Base-by-base conservation (phyloP, 1,284 basidiomycete genomes). In the Ganoderma meredithae region DNA sequence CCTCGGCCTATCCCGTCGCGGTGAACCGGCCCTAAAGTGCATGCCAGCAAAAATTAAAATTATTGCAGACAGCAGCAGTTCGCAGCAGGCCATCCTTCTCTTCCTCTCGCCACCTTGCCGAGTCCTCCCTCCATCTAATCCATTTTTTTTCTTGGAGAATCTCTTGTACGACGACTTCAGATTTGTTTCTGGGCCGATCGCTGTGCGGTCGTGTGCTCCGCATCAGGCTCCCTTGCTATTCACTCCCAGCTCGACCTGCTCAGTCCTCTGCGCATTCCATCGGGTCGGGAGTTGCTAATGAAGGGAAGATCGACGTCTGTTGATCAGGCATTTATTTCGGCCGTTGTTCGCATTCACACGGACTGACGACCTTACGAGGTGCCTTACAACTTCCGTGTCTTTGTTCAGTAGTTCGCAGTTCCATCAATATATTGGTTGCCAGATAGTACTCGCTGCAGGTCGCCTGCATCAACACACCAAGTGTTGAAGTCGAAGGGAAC, bases 351-450 rank as follows among this genome's bases (percentile, higher is more conserved):
- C 62, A 13, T 25, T 63, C 8, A 58, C 56, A 71, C 56, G 66
- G 58, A 55, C 64, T 40, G 60, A 62, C 62, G 71, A 70, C 71
- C 71, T 72, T 72, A 72, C 71, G 71, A 72, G 71, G 69, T 72
- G 69, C 71, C 71, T 72, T 56, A 72, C 71, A 72, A 36, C 59
- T 36, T 4, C 15, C 3, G 22, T 36, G 27, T 64, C 44, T 60
- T 60, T 27, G 3, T 25, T 22, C 22, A 4, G 7, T 40, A 13
- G 22, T 10, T 27, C 39, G n/a, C 56, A 41, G 22, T 40, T 15
- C 10, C 36, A 39, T 15, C 39, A 60, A 59, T 40, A 59, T 12
- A 59, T 59, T 40, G n/a, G 56, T 59, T 59, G 3, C 47, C 10
- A 49, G 0, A 13, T 25, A 49, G 9, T 4, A 8, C 22, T 22